These are phyloP conservation scores for Dactylellina drechsleri DNA, from an alignment of 2,329 filamentous ascomycete species.

Conservation along the genomic window DNA sequence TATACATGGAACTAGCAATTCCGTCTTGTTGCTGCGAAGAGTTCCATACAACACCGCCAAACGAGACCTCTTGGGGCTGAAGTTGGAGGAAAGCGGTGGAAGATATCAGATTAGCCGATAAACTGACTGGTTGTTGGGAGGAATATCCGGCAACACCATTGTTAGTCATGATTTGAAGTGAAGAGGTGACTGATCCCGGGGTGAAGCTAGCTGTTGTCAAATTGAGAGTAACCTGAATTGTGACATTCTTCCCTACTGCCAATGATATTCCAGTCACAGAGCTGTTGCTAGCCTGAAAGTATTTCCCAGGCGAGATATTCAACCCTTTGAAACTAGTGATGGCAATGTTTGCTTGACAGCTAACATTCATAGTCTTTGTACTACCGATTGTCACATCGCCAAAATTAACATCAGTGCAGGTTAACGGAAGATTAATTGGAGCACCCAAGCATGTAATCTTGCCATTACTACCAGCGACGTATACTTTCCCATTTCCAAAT, in stretches of 20 bases:
- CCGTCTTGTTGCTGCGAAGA: conserved; percentile 58
- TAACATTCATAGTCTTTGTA: conserved; percentile 60
- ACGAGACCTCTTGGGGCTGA: conserved; percentile 62
- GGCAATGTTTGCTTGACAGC: conserved; percentile 63
- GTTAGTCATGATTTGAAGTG: conserved; percentile 55
- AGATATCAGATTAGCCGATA: conserved; percentile 62
- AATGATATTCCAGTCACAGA: conserved; percentile 62
- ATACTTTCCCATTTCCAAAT: conserved; percentile 64
- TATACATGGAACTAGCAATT: conserved; percentile 60
- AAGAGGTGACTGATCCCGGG: conserved; percentile 38
- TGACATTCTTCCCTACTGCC: conserved; percentile 61
- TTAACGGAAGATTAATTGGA: conserved; percentile 63
- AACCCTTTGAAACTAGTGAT: conserved; percentile 61
- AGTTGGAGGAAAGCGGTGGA: conserved; percentile 61
- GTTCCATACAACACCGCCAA: conserved; percentile 63
- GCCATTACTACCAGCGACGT: conserved; percentile 58
- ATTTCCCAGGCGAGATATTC: conserved; percentile 60
- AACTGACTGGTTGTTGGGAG: conserved; percentile 60
- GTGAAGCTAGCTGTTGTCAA: conserved; percentile 29
- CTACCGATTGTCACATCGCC: conserved; percentile 61
- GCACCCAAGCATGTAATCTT: conserved; percentile 59
- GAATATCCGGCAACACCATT: conserved; percentile 62
- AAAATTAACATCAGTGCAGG: conserved; percentile 63
- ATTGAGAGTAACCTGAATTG: conserved; percentile 60
- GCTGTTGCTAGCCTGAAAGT: conserved; percentile 62